Evolutionary conservation across 2,329 filamentous ascomycete genomes (phyloP).

Genomic region (Phialemoniopsis sp.): DNA sequence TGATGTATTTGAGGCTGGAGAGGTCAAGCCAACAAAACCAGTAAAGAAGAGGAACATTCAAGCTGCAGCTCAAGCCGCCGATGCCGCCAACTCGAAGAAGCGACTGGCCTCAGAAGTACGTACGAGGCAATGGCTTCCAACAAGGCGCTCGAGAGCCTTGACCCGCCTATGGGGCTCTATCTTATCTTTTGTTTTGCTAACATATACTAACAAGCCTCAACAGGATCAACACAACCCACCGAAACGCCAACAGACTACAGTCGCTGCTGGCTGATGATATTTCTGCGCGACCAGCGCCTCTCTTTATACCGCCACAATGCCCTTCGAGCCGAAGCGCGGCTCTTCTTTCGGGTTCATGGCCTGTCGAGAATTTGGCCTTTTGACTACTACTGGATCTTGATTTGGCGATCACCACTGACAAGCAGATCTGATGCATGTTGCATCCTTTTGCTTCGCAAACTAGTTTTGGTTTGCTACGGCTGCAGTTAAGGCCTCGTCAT

Average conservation of each 20-base stretch:
- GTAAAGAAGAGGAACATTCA: constrained; percentile 51
- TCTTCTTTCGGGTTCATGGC: neutral
- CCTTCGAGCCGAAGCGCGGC: neutral
- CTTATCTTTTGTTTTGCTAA: constrained; percentile 14
- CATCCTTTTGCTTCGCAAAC: too few species aligned
- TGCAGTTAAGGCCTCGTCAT: too few species aligned
- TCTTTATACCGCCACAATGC: neutral
- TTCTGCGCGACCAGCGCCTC: neutral
- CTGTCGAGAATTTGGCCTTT: neutral
- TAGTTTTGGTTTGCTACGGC: too few species aligned
- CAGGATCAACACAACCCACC: constrained; percentile 22
- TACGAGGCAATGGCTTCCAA: constrained; percentile 1
- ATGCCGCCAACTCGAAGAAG: constrained; percentile 39
- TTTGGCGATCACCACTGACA: too few species aligned
- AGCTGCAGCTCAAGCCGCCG: constrained; percentile 22
- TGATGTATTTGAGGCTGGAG: constrained; percentile 81
- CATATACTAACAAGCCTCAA: constrained; percentile 1
- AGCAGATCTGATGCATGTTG: too few species aligned
- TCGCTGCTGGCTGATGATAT: constrained; percentile 6
- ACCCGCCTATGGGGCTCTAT: constrained; percentile 10
- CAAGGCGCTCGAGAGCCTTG: constrained; percentile 7
- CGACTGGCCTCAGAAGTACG: constrained; percentile 42
- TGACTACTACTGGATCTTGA: too few species aligned
- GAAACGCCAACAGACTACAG: constrained; percentile 21
- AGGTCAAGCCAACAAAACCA: constrained; percentile 60